phyloP scores from a whole-genome alignment of 805 yeast genomes.

The Ogataea allantospora region DNA sequence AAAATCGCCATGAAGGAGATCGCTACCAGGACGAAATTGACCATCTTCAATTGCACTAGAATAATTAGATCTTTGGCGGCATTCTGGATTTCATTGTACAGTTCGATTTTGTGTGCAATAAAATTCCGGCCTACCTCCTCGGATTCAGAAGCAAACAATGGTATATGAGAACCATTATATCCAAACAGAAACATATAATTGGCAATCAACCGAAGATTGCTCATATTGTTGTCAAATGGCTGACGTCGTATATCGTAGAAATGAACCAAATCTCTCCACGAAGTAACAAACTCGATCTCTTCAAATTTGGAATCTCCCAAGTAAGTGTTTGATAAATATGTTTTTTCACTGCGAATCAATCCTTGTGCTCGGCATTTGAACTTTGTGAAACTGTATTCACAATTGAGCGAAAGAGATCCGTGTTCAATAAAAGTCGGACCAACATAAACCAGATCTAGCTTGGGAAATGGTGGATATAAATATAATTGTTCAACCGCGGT shows the following conservation, averaged over 20 bases:
- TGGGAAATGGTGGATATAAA: constrained; percentile 29
- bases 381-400: constrained; percentile 25
- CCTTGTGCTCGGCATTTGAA: constrained; percentile 30
- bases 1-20: constrained; percentile 20
- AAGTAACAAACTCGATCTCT: constrained; percentile 16
- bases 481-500: constrained; percentile 12
- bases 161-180: constrained; percentile 20
- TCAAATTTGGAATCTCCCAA: constrained; percentile 26
- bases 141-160: constrained; percentile 14
- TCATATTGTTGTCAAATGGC: constrained; percentile 4
- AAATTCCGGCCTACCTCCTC: constrained; percentile 11
- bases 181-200: constrained; percentile 25
- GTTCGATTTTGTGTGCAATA: constrained; percentile 10
- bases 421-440: constrained; percentile 33
- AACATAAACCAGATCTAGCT: constrained; percentile 23
- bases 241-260: constrained; percentile 3
- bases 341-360: constrained; percentile 24
- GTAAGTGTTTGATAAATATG: constrained; percentile 25
- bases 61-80: constrained; percentile 15
- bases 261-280: constrained; percentile 1
- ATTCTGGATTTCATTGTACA: constrained; percentile 21
- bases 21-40: constrained; percentile 22
- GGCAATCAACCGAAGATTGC: constrained; percentile 19
- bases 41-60: constrained; percentile 22
- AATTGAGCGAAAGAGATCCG: constrained; percentile 25